A percentile compares a stretch with the other conserved stretches of the same genome.
Conservation (phyloP, 2,329 filamentous ascomycete species). For the Neonectria ditissima region DNA sequence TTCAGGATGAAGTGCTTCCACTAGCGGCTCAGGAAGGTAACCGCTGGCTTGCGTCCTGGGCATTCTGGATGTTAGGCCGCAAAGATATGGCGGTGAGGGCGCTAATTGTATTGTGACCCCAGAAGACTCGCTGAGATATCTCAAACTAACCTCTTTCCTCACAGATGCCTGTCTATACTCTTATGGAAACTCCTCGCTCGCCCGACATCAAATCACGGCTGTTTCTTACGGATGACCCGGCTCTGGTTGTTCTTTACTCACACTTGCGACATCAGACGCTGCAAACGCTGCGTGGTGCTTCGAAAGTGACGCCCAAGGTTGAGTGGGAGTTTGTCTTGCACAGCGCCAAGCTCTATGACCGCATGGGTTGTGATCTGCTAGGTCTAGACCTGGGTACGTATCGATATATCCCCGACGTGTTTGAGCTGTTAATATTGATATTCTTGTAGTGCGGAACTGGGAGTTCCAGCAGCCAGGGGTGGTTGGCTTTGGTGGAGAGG, state of each 20-base stretch:
- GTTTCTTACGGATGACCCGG: slow-evolving; percentile 91
- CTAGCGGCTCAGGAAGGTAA: slow-evolving; percentile 85
- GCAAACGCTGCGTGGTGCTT: slow-evolving; percentile 87
- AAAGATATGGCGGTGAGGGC: slow-evolving; percentile 86
- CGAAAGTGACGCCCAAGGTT: slow-evolving; percentile 79
- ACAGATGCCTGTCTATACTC: slow-evolving; percentile 80
- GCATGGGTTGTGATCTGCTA: slow-evolving; percentile 93
- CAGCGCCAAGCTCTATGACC: slow-evolving; percentile 84
- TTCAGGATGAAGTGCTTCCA: slow-evolving; percentile 83
- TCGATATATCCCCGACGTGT: slow-evolving; percentile 25
- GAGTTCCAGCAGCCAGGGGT: slow-evolving; percentile 73
- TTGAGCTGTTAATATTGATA: slow-evolving; percentile 41
- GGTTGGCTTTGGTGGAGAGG: slow-evolving; percentile 56
- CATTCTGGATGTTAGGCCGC: slow-evolving; percentile 89
- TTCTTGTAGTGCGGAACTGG: slow-evolving; percentile 76
- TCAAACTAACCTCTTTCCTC: slow-evolving; percentile 15
- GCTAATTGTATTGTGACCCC: slow-evolving; percentile 72
- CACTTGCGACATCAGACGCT: slow-evolving; percentile 85
- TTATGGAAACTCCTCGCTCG: slow-evolving; percentile 76
- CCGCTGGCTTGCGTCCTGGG: slow-evolving; percentile 95
- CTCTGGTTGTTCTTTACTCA: slow-evolving; percentile 86
- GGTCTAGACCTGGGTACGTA: slow-evolving; percentile 82
- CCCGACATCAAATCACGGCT: slow-evolving; percentile 80
- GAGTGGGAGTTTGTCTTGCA: slow-evolving; percentile 93
- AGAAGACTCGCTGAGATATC: not conserved